Base-by-base conservation (phyloP, 2,329 filamentous ascomycete genomes). In the Leptographium procerum region DNA sequence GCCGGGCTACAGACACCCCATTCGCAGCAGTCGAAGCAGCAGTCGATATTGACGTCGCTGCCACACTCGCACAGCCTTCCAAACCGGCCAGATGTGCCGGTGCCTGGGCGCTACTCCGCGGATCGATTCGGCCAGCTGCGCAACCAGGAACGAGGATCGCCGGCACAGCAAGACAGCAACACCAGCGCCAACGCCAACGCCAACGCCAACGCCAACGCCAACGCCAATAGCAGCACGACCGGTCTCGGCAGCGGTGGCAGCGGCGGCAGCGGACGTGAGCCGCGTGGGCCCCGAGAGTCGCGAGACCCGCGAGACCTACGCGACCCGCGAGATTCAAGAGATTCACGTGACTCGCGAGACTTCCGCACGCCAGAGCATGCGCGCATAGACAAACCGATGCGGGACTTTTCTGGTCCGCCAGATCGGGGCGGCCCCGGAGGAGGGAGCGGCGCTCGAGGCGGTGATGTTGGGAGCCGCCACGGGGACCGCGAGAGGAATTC, bases 391-490 rank as follows among this genome's bases (percentile, higher is more conserved):
- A 68, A 69, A 57, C 73, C 59, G 22, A 16, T 57, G 11, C 57
- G 76, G 28, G 78, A 80, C 31, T 69, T 70, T 22, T 63, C 67
- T 36, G 60, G 64, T 13, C 60, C 67, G 19, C 16, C 29, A 4
- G 52, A 53, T 16, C n/a, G 50, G 7, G 36, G 22, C 24, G 54
- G 52, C 22, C 14, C 8, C 1, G 28, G 50, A 1, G 28, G 50
- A n/a, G 78, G 80, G 24, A 72, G 78, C 26, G 75, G 77, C 8
- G 64, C 68, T 78, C 80, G 53, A 61, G 40, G 60, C 22, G 56
- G 62, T 55, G 22, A 68, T n/a, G 65, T 68, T 1, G 40, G 40
- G 19, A 43, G 40, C 34, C 71, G 73, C 26, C 62, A 64, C n/a
- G 65, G 67, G 3, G 74, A 76, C 47, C 69, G 73, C 53, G 73